Conservation (phyloP, 2,329 filamentous ascomycete genomes). For the Tolypocladium endophyticum region DNA sequence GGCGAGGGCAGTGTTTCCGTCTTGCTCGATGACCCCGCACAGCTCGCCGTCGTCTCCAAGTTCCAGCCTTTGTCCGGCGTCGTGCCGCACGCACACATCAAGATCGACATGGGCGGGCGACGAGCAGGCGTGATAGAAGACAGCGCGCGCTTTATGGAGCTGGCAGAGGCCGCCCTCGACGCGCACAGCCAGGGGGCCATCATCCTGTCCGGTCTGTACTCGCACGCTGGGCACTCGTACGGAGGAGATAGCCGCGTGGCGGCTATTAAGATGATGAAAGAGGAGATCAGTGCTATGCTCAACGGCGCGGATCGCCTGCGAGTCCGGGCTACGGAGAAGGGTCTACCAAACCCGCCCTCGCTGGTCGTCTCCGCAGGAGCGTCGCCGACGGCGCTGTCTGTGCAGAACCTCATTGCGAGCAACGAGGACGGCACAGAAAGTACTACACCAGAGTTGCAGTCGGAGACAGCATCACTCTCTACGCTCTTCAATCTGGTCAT, state of each 20-base stretch:
- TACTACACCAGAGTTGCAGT: conserved; percentile 7
- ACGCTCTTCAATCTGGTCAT: conserved; percentile 15
- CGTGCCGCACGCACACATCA: conserved; percentile 52
- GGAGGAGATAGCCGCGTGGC: conserved; percentile 20
- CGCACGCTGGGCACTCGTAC: conserved; percentile 66
- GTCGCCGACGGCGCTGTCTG: conserved; percentile 52
- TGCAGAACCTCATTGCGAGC: conserved; percentile 12
- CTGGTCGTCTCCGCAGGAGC: conserved; percentile 57
- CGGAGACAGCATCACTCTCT: conserved; percentile 9
- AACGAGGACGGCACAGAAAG: conserved; percentile 4
- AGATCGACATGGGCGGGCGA: conserved; percentile 63
- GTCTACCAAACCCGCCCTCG: conserved; percentile 7
- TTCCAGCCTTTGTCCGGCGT: conserved; percentile 31
- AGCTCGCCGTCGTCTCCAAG: conserved; percentile 39
- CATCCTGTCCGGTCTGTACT: conserved; percentile 56
- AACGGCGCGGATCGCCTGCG: conserved; percentile 11
- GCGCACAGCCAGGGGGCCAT: conserved; percentile 17
- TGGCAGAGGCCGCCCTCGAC: conserved; percentile 23
- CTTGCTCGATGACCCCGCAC: conserved; percentile 58
- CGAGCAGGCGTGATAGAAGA: conserved; percentile 55
- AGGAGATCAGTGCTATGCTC: conserved; percentile 18
- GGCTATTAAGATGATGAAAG: conserved; percentile 18
- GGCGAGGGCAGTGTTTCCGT: conserved; percentile 48
- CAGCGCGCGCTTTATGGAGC: conserved; percentile 35
- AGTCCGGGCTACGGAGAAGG: conserved; percentile 7